A percentile compares a stretch with the other conserved stretches of the same genome.
Conservation (phyloP, 495 filamentous ascomycete species). For the Rostrohypoxylon terebratum region DNA sequence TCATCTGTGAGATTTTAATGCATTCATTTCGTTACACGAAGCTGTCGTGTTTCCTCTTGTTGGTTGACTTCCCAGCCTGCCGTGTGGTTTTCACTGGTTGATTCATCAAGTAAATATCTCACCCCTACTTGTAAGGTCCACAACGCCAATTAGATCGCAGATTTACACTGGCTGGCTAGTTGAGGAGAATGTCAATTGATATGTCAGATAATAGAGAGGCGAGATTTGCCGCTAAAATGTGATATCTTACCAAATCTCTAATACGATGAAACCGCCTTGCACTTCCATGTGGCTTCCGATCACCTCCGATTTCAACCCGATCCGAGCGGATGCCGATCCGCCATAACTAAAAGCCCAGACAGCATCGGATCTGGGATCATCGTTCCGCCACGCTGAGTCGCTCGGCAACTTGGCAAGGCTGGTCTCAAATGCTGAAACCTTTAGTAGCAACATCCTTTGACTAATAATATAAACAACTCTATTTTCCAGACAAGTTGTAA, state of each 20-base stretch:
- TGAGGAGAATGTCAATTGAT: background rate
- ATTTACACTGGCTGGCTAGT: background rate
- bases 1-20: constrained; percentile 1
- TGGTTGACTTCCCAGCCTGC: background rate
- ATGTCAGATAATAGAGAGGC: background rate
- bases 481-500: background rate
- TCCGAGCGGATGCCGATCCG: background rate
- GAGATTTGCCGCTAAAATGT: background rate
- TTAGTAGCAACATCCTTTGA: background rate
- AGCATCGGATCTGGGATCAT: background rate
- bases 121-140: background rate
- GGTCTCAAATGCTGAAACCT: background rate
- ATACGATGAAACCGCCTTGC: background rate
- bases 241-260: background rate
- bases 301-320: background rate
- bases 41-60: background rate
- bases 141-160: background rate
- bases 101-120: background rate
- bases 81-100: background rate
- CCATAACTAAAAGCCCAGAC: background rate
- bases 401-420: background rate
- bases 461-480: background rate
- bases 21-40: constrained; percentile 4
- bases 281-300: background rate
- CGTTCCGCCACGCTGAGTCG: background rate